A percentile compares a stretch with the other conserved stretches of the same genome.
These are phyloP conservation scores for Lentinula lateritia DNA, from an alignment of 768 basidiomycete genomes.

Conservation along the genomic window DNA sequence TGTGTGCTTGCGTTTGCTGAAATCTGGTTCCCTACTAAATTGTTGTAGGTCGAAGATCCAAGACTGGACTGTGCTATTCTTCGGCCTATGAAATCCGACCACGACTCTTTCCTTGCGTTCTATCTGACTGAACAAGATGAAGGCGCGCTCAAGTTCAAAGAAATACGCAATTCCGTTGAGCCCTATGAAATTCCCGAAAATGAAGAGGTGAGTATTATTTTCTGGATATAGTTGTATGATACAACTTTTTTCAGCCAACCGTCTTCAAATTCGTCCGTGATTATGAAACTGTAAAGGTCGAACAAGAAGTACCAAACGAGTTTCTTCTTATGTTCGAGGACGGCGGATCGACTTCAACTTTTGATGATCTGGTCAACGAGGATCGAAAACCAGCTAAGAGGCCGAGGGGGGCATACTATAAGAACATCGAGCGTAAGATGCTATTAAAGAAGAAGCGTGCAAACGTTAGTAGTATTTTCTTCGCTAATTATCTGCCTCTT, in stretches of 20 bases:
- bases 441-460: constrained; percentile 78
- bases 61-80: constrained; percentile 82
- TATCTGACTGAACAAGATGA: constrained; percentile 78
- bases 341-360: constrained; percentile 31
- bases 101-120: constrained; percentile 83
- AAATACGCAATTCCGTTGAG: constrained; percentile 36
- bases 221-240: not conserved
- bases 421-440: constrained; percentile 87
- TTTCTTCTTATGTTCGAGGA: constrained; percentile 73
- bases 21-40: not conserved
- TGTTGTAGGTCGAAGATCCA: constrained; percentile 61
- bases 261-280: constrained; percentile 76
- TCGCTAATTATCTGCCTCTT: not conserved
- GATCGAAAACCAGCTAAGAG: constrained; percentile 16
- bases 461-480: constrained; percentile 46
- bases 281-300: constrained; percentile 83
- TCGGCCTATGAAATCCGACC: constrained; percentile 83
- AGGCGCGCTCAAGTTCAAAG: constrained; percentile 61
- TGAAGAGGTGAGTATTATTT: constrained; percentile 39
- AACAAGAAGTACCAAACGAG: constrained; percentile 83
- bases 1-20: constrained; percentile 24
- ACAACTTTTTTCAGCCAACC: constrained; percentile 41
- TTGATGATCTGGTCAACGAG: constrained; percentile 29
- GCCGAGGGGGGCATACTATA: constrained; percentile 77
- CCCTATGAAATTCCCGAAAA: constrained; percentile 46